Base-by-base conservation (phyloP, 208 protist species). In the Acanthamoeba royreba region DNA sequence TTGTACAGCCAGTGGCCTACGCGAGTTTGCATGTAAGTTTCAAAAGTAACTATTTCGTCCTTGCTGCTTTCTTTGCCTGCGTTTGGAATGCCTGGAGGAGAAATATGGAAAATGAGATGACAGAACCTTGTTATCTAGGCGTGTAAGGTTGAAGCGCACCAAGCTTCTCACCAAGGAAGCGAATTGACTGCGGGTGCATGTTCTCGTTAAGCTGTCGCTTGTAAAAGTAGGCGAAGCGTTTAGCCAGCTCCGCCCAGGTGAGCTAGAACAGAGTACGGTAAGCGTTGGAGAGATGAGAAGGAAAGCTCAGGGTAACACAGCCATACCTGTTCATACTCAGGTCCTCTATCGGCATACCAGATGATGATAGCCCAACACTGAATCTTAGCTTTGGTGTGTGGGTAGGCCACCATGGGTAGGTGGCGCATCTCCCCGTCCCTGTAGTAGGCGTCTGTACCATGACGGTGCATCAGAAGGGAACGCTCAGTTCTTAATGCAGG, bases 311-410 rank as follows among this genome's bases (percentile, higher is more conserved):
- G n/a, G n/a, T n/a, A n/a, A n/a, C n/a, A n/a, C n/a, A n/a, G n/a
- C n/a, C n/a, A n/a, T n/a, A n/a, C n/a, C n/a, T 90, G 53, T 9
- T 69, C 83, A 25, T 90, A 69, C 49, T 90, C 83, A 42, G 83
- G 83, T 13, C 83, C 55, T 22, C 31, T 40, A 31, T 66, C 55
- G 33, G 53, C 83, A 22, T 72, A 90, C 83, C 83, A 90, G 47
- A 90, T 90, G 55, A 90, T 25, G 55, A 90, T 90, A 1, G 83
- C 83, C 83, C 83, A 90, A n/a, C 83, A 90, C 55, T 90, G 47
- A 42, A 69, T 47, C 83, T 90, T 90, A 13, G 47, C 83, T 33
- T 90, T 90, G 47, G 83, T 90, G 49, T 90, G 83, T 8, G 83
- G 83, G 35, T 90, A 90, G 55, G 83, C 83, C 13, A 90, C 55